Percentiles rank a stretch among this genome's conserved stretches.
These are phyloP conservation scores for Earliella scabrosa DNA, from an alignment of 1,284 basidiomycete genomes.

Conservation along the genomic window DNA sequence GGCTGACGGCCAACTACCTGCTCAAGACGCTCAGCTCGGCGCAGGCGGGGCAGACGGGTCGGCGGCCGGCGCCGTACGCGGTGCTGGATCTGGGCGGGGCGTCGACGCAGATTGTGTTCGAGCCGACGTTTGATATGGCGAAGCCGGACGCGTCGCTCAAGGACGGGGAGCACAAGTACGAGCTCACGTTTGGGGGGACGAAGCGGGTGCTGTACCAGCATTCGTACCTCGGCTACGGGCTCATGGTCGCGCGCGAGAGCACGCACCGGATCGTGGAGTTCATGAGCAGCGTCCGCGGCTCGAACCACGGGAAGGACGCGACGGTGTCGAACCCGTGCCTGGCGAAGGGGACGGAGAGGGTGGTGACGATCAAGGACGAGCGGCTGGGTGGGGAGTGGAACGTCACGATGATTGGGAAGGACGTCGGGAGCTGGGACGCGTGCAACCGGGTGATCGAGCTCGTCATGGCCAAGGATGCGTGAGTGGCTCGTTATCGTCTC, in stretches of 20 bases:
- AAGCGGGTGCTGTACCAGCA: conserved; percentile 88
- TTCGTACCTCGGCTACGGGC: conserved; percentile 94
- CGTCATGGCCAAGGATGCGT: conserved; percentile 96
- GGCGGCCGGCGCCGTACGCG: conserved; percentile 69
- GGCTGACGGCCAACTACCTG: conserved; percentile 98
- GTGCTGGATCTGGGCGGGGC: conserved; percentile 97
- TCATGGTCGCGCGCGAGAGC: conserved; percentile 88
- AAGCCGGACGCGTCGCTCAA: conserved; percentile 56
- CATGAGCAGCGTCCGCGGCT: conserved; percentile 60
- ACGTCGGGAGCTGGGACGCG: conserved; percentile 83
- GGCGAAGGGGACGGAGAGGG: conserved; percentile 64
- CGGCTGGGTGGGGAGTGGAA: conserved; percentile 49
- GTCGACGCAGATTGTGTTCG: conserved; percentile 98
- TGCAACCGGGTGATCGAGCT: conserved; percentile 88
- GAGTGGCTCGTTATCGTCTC: conserved; percentile 42
- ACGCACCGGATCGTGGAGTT: conserved; percentile 93
- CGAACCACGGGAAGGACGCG: conserved; percentile 41
- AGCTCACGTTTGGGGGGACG: conserved; percentile 76
- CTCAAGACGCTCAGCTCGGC: conserved; percentile 75
- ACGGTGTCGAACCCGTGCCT: conserved; percentile 81
- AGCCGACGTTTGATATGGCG: conserved; percentile 69
- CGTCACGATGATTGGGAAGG: conserved; percentile 83
- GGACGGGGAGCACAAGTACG: conserved; percentile 95
- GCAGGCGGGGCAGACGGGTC: conserved; percentile 46
- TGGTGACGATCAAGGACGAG: conserved; percentile 75